These are phyloP conservation scores for Metroxylon sagu DNA, from an alignment of 176 grass and related monocot genomes.

Conservation along the genomic window DNA sequence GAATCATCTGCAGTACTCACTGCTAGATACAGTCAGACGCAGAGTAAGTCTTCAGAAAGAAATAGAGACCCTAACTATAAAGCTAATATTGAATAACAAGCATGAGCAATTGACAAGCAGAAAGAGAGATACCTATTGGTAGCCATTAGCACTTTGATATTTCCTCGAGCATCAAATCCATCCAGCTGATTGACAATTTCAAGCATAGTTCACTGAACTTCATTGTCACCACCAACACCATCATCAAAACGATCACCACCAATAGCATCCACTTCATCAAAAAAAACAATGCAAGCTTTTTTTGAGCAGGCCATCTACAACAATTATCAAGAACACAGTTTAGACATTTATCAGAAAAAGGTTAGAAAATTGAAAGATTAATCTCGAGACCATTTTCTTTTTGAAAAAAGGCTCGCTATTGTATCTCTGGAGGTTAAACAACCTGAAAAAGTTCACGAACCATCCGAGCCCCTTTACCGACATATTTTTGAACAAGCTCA, in stretches of 20 bases:
- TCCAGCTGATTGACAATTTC: constrained; percentile 43
- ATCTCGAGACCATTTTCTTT: too few relatives aligned
- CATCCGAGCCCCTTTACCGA: constrained; percentile 8
- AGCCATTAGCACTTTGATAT: constrained; percentile 39
- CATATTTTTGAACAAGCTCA: constrained; percentile 21
- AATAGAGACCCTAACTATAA: too few relatives aligned
- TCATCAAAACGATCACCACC: constrained; percentile 10
- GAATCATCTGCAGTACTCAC: too few relatives aligned
- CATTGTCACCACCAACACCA: constrained; percentile 1
- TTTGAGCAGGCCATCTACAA: constrained; percentile 11
- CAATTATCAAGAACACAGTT: too few relatives aligned
- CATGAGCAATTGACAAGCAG: too few relatives aligned
- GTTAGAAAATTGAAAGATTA: too few relatives aligned
- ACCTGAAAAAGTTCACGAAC: constrained; percentile 36
- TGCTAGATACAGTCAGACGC: too few relatives aligned
- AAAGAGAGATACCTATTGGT: constrained; percentile 16
- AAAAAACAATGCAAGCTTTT: constrained; percentile 26
- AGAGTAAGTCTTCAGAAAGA: too few relatives aligned
- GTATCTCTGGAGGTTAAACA: not conserved
- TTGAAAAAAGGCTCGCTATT: too few relatives aligned
- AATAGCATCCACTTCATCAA: constrained; percentile 42
- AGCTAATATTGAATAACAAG: too few relatives aligned
- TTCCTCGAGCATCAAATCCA: constrained; percentile 23
- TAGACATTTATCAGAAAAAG: too few relatives aligned
- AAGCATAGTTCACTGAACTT: constrained; percentile 24